Evolutionary conservation across 1,284 basidiomycete genomes (phyloP), one percentile per base, ranked within the genome.

Genomic region (Cutaneotrichosporon sp.): DNA sequence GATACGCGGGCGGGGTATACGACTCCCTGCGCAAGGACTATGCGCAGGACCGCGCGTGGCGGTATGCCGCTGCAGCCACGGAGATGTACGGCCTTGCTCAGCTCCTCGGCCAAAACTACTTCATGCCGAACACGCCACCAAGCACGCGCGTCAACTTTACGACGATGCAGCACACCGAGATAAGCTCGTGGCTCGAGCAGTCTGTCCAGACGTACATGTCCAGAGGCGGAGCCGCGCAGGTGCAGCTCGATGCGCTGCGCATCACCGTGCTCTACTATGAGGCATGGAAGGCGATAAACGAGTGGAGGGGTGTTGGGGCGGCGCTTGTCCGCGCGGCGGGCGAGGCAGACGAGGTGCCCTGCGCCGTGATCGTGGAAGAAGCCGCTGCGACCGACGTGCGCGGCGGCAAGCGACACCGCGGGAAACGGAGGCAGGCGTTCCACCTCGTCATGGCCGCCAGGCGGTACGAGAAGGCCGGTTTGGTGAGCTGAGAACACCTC

Each of bases 1-100:
- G 91, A 68, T 84, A 95, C 43, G 95, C 95, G 0, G 83, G 86
- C 1, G 81, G 82, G 16, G 87, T 95, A 24, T 99, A 95, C 89
- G 95, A 98, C 69, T 81, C 87, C 2, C 75, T 92, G 20, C 83
- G 91, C 55, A 91, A 92, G 71, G 92, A 95, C 62, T 79, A 72
- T 59, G 71, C 72, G 0, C 72, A 75, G 45, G 81, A 82, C 62
- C 72, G 78, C 42, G 81, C 80, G 0, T 73, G 69, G 67, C 65
- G 77, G 29, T 75, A 81, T 56, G 76, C 72, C n/a, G 71, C 80
- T 0, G 75, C 73, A 2, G 79, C 81, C 1, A 77, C 74, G 2
- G 77, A 81, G 46, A 82, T 82, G 81, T 75, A 74, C 58, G 81
- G 79, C 11, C 68, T 81, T 16, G 74, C 74, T 2, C 64, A 69